phyloP scores from a whole-genome alignment of 2,329 filamentous ascomycete genomes.

The Fusarium pseudonygamai region DNA sequence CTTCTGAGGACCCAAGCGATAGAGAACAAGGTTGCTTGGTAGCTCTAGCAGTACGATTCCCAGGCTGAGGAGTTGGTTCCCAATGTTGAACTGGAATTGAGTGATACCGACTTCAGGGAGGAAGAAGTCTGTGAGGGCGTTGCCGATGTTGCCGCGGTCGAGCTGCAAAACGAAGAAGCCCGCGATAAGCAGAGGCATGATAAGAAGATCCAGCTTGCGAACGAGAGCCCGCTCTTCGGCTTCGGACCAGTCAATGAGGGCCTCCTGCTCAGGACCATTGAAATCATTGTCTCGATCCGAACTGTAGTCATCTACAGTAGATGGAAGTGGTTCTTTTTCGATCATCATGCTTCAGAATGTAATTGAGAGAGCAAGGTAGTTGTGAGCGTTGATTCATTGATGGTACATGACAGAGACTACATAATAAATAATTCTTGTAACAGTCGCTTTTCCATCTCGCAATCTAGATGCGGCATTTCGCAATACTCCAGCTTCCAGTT shows the following conservation, averaged over 20 bases:
- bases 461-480: neutral
- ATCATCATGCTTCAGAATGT: neutral
- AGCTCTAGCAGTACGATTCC: slow-evolving; percentile 3
- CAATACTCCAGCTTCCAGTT: neutral
- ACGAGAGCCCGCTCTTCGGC: slow-evolving; percentile 33
- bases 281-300: neutral
- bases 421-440: neutral
- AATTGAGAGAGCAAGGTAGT: neutral
- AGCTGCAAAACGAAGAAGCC: slow-evolving; percentile 55
- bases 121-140: slow-evolving; percentile 51
- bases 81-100: slow-evolving; percentile 30
- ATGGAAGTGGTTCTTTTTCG: neutral
- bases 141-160: slow-evolving; percentile 49
- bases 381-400: neutral
- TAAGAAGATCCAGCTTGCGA: neutral
- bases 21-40: slow-evolving; percentile 1
- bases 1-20: neutral
- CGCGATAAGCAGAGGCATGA: slow-evolving; percentile 1
- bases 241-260: slow-evolving; percentile 17
- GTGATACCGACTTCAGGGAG: slow-evolving; percentile 53
- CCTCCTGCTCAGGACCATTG: neutral
- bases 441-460: neutral
- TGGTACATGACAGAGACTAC: neutral
- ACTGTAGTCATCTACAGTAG: neutral
- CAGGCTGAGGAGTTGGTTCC: neutral